Evolutionary conservation across 768 basidiomycete genomes (phyloP).

Genomic region (Lactifluus volemus): DNA sequence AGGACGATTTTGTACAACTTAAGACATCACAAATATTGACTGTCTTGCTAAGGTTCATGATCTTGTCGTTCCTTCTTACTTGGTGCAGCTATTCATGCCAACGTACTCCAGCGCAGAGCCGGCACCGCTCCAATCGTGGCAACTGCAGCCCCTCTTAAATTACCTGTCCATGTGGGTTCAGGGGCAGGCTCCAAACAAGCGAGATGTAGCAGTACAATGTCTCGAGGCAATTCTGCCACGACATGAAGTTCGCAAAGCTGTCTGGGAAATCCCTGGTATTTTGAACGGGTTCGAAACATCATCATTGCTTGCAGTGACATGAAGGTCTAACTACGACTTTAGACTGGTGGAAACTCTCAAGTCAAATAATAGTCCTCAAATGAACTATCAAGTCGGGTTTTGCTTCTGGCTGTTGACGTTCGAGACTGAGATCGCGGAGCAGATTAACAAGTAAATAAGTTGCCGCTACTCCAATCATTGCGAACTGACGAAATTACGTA

Average conservation of each 20-base stretch:
- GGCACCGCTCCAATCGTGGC: conserved; percentile 22
- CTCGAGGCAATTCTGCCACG: conserved; percentile 77
- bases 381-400: conserved; percentile 90
- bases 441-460: conserved; percentile 70
- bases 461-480: background rate
- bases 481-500: conserved; percentile 26
- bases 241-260: conserved; percentile 68
- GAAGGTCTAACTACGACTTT: background rate
- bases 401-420: conserved; percentile 94
- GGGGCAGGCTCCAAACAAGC: conserved; percentile 50
- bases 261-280: conserved; percentile 69
- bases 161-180: conserved; percentile 25
- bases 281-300: conserved; percentile 48
- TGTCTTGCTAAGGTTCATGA: conserved; percentile 61
- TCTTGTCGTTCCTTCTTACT: conserved; percentile 26
- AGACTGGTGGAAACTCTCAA: conserved; percentile 82
- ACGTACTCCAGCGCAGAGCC: conserved; percentile 24
- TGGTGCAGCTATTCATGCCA: background rate
- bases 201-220: conserved; percentile 88
- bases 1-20: conserved; percentile 93
- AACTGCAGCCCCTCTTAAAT: conserved; percentile 29
- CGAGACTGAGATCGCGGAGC: conserved; percentile 73
- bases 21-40: conserved; percentile 85
- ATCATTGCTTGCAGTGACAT: background rate
- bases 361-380: conserved; percentile 78